Conservation (phyloP, 768 basidiomycete species). For the Termitomyces heimii region DNA sequence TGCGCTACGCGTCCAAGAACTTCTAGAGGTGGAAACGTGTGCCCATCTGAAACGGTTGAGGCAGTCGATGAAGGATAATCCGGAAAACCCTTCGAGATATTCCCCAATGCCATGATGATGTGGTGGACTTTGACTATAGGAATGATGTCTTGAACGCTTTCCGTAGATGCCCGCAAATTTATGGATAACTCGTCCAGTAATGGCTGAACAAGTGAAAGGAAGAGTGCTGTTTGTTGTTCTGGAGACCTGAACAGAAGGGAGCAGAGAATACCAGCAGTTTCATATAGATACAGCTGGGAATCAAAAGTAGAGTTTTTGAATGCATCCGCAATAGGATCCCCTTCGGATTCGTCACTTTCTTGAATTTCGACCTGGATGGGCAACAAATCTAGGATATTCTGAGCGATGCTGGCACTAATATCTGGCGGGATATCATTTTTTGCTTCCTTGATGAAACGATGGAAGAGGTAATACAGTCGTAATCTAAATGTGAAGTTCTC, state of each 20-base stretch:
- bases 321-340: conserved; percentile 73
- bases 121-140: conserved; percentile 90
- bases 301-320: conserved; percentile 75
- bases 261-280: conserved; percentile 81
- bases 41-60: conserved; percentile 53
- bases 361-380: conserved; percentile 72
- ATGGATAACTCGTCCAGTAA: conserved; percentile 67
- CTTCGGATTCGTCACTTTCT: conserved; percentile 66
- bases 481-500: conserved; percentile 61
- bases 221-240: conserved; percentile 59
- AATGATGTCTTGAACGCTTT: conserved; percentile 59
- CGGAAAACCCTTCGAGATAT: conserved; percentile 94
- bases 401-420: conserved; percentile 65
- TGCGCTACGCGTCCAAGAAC: conserved; percentile 85
- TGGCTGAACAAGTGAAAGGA: conserved; percentile 78
- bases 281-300: conserved; percentile 91
- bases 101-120: conserved; percentile 90
- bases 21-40: conserved; percentile 64
- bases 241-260: conserved; percentile 66
- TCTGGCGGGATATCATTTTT: conserved; percentile 71
- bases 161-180: conserved; percentile 48
- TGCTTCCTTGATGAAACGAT: conserved; percentile 84
- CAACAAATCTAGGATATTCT: conserved; percentile 72
- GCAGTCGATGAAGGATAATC: conserved; percentile 66
- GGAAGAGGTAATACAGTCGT: conserved; percentile 88